These are phyloP conservation scores for Botrytis medusae DNA, from an alignment of 2,329 filamentous ascomycete species.

Conservation along the genomic window DNA sequence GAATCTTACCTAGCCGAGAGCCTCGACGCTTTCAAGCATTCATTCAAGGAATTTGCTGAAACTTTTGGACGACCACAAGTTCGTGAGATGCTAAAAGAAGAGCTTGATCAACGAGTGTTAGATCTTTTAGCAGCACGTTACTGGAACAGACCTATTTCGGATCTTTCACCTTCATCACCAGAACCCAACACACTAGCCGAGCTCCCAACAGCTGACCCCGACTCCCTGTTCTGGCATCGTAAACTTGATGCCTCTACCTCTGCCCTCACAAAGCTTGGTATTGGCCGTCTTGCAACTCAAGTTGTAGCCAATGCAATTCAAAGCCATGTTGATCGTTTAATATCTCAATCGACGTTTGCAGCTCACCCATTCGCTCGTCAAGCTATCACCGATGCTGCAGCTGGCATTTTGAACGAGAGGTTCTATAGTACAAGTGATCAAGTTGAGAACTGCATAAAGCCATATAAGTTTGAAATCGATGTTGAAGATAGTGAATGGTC, in stretches of 20 bases:
- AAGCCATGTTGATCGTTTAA: conserved; percentile 74
- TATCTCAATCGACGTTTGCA: conserved; percentile 79
- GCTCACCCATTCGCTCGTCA: conserved; percentile 89
- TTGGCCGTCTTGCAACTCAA: conserved; percentile 87
- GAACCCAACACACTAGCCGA: conserved; percentile 74
- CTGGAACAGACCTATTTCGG: conserved; percentile 94
- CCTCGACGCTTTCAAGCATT: conserved; percentile 94
- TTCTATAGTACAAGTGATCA: conserved; percentile 98
- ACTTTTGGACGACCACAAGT: conserved; percentile 88
- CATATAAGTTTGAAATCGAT: conserved; percentile 97
- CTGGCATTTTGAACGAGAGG: conserved; percentile 85
- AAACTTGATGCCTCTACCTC: conserved; percentile 92
- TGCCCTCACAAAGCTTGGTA: conserved; percentile 87
- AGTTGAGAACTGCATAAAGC: conserved; percentile 98
- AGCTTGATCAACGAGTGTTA: conserved; percentile 91
- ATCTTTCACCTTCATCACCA: conserved; percentile 64
- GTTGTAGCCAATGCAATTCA: conserved; percentile 89
- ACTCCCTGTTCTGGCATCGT: conserved; percentile 87
- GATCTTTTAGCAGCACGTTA: conserved; percentile 91
- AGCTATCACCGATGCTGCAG: conserved; percentile 88
- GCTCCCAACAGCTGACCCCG: conserved; percentile 79
- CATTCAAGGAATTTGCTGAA: conserved; percentile 91
- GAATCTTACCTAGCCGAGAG: conserved; percentile 97
- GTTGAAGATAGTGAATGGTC: conserved; percentile 88
- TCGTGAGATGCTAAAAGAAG: conserved; percentile 82